These are phyloP conservation scores for Meyerozyma elateridarum DNA, from an alignment of 1,139 yeast species.

Conservation along the genomic window DNA sequence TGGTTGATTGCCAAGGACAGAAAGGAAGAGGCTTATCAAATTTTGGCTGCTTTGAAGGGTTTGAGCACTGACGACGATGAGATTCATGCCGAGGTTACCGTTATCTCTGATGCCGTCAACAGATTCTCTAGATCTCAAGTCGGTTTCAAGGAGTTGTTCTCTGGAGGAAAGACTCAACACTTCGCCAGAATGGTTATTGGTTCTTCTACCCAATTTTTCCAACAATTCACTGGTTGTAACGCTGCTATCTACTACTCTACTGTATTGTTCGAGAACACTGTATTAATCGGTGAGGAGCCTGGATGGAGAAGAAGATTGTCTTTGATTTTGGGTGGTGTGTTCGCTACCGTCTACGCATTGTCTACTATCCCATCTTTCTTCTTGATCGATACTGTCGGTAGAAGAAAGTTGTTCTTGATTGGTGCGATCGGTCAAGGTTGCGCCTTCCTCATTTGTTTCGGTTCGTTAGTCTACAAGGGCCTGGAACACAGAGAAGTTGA, in stretches of 20 bases:
- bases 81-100: conserved; percentile 39
- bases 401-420: conserved; percentile 54
- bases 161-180: conserved; percentile 56
- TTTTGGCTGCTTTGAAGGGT: conserved; percentile 38
- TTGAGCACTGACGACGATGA: conserved; percentile 36
- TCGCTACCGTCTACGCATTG: conserved; percentile 56
- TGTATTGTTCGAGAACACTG: conserved; percentile 53
- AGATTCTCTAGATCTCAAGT: conserved; percentile 35
- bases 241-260: conserved; percentile 68
- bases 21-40: conserved; percentile 43
- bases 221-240: conserved; percentile 61
- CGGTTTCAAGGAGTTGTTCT: conserved; percentile 46
- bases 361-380: conserved; percentile 62
- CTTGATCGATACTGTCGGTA: conserved; percentile 59
- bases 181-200: conserved; percentile 57
- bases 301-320: conserved; percentile 47
- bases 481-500: conserved; percentile 23
- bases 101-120: conserved; percentile 39
- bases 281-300: conserved; percentile 15
- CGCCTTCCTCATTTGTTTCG: conserved; percentile 39
- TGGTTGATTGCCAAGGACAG: conserved; percentile 58
- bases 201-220: conserved; percentile 60
- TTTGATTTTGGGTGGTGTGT: conserved; percentile 60
- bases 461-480: conserved; percentile 39
- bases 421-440: conserved; percentile 48